phyloP scores from a whole-genome alignment of 1,284 basidiomycete genomes.

The Omphalotus olearius region DNA sequence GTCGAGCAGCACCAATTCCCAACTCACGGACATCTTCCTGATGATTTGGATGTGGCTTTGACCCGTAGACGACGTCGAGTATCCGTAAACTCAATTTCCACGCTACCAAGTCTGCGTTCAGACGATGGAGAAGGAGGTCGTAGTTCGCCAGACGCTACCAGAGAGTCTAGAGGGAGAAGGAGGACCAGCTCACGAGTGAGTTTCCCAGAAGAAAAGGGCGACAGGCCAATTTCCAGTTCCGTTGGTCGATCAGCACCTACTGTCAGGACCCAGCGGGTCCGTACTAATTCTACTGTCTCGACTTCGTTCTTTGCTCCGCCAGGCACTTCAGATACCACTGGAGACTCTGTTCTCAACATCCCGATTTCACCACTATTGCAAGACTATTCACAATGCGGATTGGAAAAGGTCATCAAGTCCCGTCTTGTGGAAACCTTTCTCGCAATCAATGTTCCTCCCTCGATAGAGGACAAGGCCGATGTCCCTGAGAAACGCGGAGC shows the following conservation, averaged over 20 bases:
- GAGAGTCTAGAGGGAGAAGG: constrained; percentile 31
- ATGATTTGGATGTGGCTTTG: constrained; percentile 65
- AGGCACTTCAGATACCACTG: constrained; percentile 14
- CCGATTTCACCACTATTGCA: constrained; percentile 27
- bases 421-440: constrained; percentile 79
- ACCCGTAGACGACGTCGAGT: constrained; percentile 54
- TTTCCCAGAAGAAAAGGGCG: constrained; percentile 23
- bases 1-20: constrained; percentile 55
- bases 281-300: constrained; percentile 50
- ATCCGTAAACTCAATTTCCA: constrained; percentile 54
- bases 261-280: constrained; percentile 36
- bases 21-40: constrained; percentile 49
- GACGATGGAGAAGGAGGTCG: constrained; percentile 35
- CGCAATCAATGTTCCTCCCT: constrained; percentile 40
- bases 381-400: constrained; percentile 59
- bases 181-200: constrained; percentile 34
- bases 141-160: constrained; percentile 4
- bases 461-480: neutral
- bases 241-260: constrained; percentile 25
- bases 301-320: constrained; percentile 25
- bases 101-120: constrained; percentile 40
- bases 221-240: constrained; percentile 21
- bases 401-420: constrained; percentile 66
- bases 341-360: constrained; percentile 26
- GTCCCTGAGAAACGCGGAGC: constrained; percentile 1